Evolutionary conservation across 2,329 filamentous ascomycete genomes (phyloP).

Genomic region (Hirsutella rhossiliensis): DNA sequence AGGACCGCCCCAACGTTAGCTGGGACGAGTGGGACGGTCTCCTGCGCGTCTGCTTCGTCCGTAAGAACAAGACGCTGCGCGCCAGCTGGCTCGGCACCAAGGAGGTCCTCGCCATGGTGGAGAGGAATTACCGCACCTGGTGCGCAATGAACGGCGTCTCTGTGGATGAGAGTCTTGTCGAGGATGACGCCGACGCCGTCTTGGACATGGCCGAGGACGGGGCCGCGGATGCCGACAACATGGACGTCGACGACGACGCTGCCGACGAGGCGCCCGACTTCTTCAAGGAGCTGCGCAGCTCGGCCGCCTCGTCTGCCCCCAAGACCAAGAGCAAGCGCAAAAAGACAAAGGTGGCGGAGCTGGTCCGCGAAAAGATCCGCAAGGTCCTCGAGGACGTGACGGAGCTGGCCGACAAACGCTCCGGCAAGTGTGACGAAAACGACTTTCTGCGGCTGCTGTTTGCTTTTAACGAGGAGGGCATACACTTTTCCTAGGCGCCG

Average conservation of each 20-base stretch:
- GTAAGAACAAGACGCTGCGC: slow-evolving; percentile 84
- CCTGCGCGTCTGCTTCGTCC: slow-evolving; percentile 54
- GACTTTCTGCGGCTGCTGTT: slow-evolving; percentile 74
- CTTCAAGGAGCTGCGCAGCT: slow-evolving; percentile 54
- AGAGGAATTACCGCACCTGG: slow-evolving; percentile 80
- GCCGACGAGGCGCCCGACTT: slow-evolving; percentile 75
- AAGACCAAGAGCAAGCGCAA: slow-evolving; percentile 60
- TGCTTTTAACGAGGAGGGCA: slow-evolving; percentile 82
- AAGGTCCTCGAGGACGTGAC: slow-evolving; percentile 76
- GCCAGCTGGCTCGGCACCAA: slow-evolving; percentile 71
- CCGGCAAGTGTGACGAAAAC: slow-evolving; percentile 81
- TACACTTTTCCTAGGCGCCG: slow-evolving; percentile 63
- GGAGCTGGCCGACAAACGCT: slow-evolving; percentile 65
- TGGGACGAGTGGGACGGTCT: slow-evolving; percentile 95
- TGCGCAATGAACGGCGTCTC: slow-evolving; percentile 76
- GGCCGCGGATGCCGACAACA: slow-evolving; percentile 31
- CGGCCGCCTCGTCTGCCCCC: slow-evolving; percentile 19
- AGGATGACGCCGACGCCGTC: slow-evolving; percentile 27
- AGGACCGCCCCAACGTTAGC: slow-evolving; percentile 67
- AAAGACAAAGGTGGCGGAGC: slow-evolving; percentile 66
- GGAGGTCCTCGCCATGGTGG: slow-evolving; percentile 70
- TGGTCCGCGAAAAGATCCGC: slow-evolving; percentile 79
- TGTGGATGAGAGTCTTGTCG: slow-evolving; percentile 54
- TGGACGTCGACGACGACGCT: slow-evolving; percentile 50
- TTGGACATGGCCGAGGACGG: slow-evolving; percentile 27